These are phyloP conservation scores for Rhodotorula sp. DNA, from an alignment of 1,284 basidiomycete genomes.

Conservation along the genomic window DNA sequence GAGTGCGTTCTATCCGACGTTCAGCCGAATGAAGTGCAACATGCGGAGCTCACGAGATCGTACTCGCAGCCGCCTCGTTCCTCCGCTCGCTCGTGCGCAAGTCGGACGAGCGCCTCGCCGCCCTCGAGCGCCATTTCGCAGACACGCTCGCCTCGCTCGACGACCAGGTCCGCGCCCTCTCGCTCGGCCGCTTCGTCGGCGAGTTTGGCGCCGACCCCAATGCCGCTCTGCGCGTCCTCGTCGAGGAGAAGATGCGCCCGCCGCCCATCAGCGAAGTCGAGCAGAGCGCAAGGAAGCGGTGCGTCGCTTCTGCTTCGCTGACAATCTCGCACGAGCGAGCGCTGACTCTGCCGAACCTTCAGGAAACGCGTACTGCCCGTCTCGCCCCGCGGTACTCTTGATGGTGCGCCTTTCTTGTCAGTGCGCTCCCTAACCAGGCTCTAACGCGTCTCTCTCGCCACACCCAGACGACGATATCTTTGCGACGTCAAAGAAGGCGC, in stretches of 20 bases:
- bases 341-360: background rate
- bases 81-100: conserved; percentile 10
- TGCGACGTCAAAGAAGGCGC: conserved; percentile 13
- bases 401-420: background rate
- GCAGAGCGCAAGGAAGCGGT: conserved; percentile 23
- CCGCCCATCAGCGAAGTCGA: conserved; percentile 18
- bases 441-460: background rate
- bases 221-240: conserved; percentile 10
- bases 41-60: background rate
- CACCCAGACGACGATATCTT: conserved; percentile 1
- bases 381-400: conserved; percentile 2
- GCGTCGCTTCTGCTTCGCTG: background rate
- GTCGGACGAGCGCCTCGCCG: conserved; percentile 2
- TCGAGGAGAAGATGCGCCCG: conserved; percentile 14
- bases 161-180: conserved; percentile 11
- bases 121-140: conserved; percentile 19
- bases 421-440: background rate
- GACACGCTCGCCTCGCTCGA: conserved; percentile 23
- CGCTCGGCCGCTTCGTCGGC: conserved; percentile 14
- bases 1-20: background rate
- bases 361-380: conserved; percentile 17
- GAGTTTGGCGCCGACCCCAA: conserved; percentile 17
- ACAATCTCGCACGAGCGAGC: background rate
- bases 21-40: no score
- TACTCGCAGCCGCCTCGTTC: conserved; percentile 5